Conservation (phyloP, 2,329 filamentous ascomycete genomes). For the Xylariales sp. region DNA sequence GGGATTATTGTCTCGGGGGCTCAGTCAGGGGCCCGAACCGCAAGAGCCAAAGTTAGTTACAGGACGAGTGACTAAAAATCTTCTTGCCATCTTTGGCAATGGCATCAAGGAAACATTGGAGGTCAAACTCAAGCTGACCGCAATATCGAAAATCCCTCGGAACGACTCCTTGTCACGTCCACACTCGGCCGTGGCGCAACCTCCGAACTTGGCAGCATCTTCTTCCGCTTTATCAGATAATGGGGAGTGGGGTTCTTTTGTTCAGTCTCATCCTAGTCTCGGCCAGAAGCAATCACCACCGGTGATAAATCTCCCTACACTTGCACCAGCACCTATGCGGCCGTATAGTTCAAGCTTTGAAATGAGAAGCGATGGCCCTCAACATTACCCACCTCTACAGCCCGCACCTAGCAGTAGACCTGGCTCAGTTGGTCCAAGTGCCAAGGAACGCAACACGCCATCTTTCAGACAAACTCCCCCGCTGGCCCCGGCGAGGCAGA, state of each 20-base stretch:
- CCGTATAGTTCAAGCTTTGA: constrained; percentile 45
- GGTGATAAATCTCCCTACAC: constrained; percentile 44
- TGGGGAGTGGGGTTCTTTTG: constrained; percentile 81
- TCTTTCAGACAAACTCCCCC: constrained; percentile 33
- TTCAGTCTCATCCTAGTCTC: constrained; percentile 74
- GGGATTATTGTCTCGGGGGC: constrained; percentile 89
- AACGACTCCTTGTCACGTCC: constrained; percentile 42
- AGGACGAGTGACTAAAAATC: constrained; percentile 88
- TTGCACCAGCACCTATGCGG: constrained; percentile 50
- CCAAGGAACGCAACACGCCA: constrained; percentile 34
- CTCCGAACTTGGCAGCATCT: constrained; percentile 39
- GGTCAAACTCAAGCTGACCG: constrained; percentile 88
- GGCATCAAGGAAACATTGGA: constrained; percentile 90
- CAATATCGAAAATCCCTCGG: constrained; percentile 69
- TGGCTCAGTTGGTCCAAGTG: constrained; percentile 44
- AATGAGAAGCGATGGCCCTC: constrained; percentile 37
- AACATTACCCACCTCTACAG: constrained; percentile 38
- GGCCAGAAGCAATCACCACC: constrained; percentile 54
- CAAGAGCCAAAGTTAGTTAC: constrained; percentile 78
- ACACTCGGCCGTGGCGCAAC: constrained; percentile 37
- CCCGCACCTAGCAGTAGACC: constrained; percentile 43
- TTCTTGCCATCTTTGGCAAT: constrained; percentile 84
- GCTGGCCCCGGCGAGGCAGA: constrained; percentile 35
- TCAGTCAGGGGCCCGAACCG: constrained; percentile 58
- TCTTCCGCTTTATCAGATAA: constrained; percentile 68